Base-by-base conservation (phyloP, 2,329 filamentous ascomycete species). In the Diplodia corticola region DNA sequence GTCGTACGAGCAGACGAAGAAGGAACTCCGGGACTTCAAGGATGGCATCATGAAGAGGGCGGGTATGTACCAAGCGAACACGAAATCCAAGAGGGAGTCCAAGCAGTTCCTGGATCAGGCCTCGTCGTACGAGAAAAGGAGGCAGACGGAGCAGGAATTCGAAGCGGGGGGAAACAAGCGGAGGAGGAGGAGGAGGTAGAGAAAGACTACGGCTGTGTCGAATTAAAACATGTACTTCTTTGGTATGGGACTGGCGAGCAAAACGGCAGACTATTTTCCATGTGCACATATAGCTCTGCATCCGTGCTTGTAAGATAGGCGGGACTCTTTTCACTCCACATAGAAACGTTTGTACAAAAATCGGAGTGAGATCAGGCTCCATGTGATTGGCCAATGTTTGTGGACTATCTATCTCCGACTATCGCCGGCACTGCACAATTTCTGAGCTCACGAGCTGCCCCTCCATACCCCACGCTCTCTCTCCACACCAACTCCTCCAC, bases 41-140 rank as follows among this genome's bases (percentile, higher is more conserved):
- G 63, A 60, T 22, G 60, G 54, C 24, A 59, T 67, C n/a, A 26
- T 67, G 37, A 61, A 66, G 67, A 54, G n/a, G 12, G 28, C 57
- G 40, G 57, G 57, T 3, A 20, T 49, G 26, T 49, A 61, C 17
- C 26, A 49, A 7, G 63, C 54, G 22, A 53, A 65, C 5, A 44
- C 53, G 40, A 13, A 17, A 4, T 40, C 51, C 26, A 68, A 37
- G 55, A 48, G 10, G 24, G 55, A 66, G 24, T 54, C 35, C 33
- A 66, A 66, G 24, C 30, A 44, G 20, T 67, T 64, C 30, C 40
- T 65, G 50, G 44, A 51, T 9, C 35, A 15, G 35, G 67, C 65
- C 24, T 50, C 60, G 51, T 44, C 53, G 24, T 68, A 67, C 28
- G 68, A 69, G 65, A 60, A 61, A 46, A 51, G 57, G 65, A 46